Evolutionary conservation across 306 rosid genomes (phyloP).

Genomic region (Urtica urens): DNA sequence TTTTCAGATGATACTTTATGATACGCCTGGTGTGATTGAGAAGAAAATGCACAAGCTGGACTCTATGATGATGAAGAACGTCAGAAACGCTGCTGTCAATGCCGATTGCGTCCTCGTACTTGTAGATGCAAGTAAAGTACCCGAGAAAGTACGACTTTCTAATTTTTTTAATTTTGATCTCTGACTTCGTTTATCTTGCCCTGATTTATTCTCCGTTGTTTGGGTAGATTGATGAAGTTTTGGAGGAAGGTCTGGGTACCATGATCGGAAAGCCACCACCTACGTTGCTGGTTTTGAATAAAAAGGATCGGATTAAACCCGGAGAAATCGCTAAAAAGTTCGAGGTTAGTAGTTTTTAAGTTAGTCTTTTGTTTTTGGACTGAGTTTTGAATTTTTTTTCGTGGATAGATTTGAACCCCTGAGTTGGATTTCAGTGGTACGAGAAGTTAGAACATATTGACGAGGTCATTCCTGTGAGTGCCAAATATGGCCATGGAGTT

Average conservation of each 20-base stretch:
- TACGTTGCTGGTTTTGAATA: slow-evolving; percentile 67
- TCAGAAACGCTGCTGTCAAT: slow-evolving; percentile 69
- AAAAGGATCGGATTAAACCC: slow-evolving; percentile 88
- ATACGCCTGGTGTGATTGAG: slow-evolving; percentile 88
- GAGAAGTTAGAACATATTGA: slow-evolving; percentile 73
- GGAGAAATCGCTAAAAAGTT: slow-evolving; percentile 96
- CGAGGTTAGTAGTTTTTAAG: slow-evolving; percentile 47
- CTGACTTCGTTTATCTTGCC: slow-evolving; percentile 5
- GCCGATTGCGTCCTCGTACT: slow-evolving; percentile 91
- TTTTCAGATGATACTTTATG: slow-evolving; percentile 82
- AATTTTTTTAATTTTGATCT: slow-evolving; percentile 16
- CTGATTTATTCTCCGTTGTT: slow-evolving; percentile 11
- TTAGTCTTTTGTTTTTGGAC: slow-evolving; percentile 21
- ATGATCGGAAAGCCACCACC: slow-evolving; percentile 59
- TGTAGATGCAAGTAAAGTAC: slow-evolving; percentile 95
- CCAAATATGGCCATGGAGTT: slow-evolving; percentile 86
- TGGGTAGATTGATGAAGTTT: slow-evolving; percentile 78
- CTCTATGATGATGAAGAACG: slow-evolving; percentile 97
- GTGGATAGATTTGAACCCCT: background rate
- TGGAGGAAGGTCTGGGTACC: slow-evolving; percentile 66
- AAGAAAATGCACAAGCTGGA: slow-evolving; percentile 91
- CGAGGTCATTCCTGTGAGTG: slow-evolving; percentile 97
- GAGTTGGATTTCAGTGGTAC: slow-evolving; percentile 64
- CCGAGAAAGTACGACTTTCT: slow-evolving; percentile 66
- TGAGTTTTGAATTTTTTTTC: slow-evolving; percentile 7